Base-by-base conservation (phyloP, 176 grass and related monocot species). In the Eragrostis nindensis region DNA sequence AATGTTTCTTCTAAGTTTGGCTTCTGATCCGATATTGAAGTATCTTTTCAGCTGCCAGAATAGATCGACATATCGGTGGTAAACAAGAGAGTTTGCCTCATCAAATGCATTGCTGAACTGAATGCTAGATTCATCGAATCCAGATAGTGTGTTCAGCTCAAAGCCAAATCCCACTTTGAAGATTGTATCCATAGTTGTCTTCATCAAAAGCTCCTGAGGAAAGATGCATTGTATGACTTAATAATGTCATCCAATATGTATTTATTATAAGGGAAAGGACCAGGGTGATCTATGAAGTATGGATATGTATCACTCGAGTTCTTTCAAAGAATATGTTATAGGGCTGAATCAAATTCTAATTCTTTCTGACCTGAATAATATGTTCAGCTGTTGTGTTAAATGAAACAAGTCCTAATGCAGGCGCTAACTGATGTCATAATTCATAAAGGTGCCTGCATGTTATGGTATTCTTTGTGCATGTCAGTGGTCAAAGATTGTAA, bases 21-120 rank as follows among this genome's bases (percentile, higher is more conserved):
- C 88, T 84, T 97, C 94, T 49, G 73, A 85, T 72, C 94, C 94
- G 2, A 97, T 78, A 70, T 93, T 89, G 43, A 93, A 64, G 57
- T 80, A 71, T 19, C 77, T 75, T 85, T 89, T 97, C 46, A 91
- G 29, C 11, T 80, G 73, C 94, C 94, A 97, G 42, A 88, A 80
- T 52, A 89, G 24, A 75, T 93, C 88, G 17, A 84, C 86, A 50
- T 66, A 93, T 30, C 91, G 80, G 47, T 73, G 56, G 73, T 83
- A 81, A 17, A 93, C 81, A 53, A 93, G 11, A 26, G 46, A 84
- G 69, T 62, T 87, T 45, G 91, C 85, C 41, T 93, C 87, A 49
- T 90, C 87, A 39, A 93, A 93, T 0, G 87, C 87, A 39, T 79
- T 71, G 73, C 67, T 74, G 45, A 93, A 90, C 38, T 47, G 46